Evolutionary conservation across 2,329 filamentous ascomycete species (phyloP).

Genomic region (Teratosphaeria gauchensis): DNA sequence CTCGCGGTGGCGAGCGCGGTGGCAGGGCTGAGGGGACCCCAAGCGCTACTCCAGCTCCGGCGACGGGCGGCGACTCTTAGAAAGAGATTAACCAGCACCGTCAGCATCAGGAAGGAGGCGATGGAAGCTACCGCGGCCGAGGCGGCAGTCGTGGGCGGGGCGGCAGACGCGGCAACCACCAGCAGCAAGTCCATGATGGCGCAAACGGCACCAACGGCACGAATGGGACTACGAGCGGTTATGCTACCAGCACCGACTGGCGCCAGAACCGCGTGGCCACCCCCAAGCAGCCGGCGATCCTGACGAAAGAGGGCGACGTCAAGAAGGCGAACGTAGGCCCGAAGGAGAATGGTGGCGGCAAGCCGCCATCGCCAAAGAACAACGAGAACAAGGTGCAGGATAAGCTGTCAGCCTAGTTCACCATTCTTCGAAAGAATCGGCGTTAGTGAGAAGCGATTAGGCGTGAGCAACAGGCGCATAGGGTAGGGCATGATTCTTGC

Average conservation of each 20-base stretch:
- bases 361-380: neutral
- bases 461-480: neutral
- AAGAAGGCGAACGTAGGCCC: neutral
- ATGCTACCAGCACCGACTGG: neutral
- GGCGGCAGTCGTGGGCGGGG: neutral
- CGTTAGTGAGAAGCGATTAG: neutral
- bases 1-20: conserved; percentile 25
- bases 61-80: conserved; percentile 22
- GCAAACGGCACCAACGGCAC: neutral
- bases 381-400: neutral
- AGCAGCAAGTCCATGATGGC: neutral
- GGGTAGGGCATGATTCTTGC: neutral
- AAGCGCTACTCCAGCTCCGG: conserved; percentile 11
- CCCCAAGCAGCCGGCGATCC: neutral
- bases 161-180: neutral
- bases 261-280: neutral
- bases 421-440: too few relatives aligned
- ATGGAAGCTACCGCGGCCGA: neutral
- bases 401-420: neutral
- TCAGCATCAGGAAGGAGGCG: neutral
- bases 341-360: neutral
- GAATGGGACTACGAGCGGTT: neutral
- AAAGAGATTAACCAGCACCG: conserved; percentile 1
- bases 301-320: neutral
- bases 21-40: conserved; percentile 15